phyloP scores from a whole-genome alignment of 306 rosid species.

The peach (Prunus persica) region DNA sequence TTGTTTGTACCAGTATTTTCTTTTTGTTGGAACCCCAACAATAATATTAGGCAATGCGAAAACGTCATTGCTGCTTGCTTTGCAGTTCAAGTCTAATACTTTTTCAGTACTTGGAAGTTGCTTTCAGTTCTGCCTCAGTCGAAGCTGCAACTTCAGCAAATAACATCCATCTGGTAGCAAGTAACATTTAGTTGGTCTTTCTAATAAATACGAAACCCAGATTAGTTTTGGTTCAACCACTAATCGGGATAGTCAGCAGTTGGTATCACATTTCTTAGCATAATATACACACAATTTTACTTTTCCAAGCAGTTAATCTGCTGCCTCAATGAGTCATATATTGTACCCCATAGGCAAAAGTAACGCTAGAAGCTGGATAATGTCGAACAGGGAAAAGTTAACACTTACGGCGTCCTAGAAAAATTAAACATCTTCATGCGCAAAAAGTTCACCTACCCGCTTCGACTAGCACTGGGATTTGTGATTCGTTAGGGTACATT shows the following conservation, averaged over 20 bases:
- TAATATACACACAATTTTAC: too few species aligned
- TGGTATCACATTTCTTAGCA: too few species aligned
- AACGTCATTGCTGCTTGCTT: neutral
- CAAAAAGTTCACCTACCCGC: neutral
- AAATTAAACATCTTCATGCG: neutral
- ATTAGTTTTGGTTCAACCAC: too few species aligned
- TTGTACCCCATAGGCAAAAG: neutral
- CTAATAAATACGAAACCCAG: too few species aligned
- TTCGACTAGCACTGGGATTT: neutral
- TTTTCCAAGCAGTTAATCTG: too few species aligned
- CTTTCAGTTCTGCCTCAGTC: neutral
- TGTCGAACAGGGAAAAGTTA: neutral
- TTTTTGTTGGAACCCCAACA: neutral
- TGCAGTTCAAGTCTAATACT: too few species aligned
- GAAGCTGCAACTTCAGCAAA: neutral
- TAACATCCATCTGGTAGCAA: too few species aligned
- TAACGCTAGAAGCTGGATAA: neutral
- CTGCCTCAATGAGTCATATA: too few species aligned
- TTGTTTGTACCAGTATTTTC: too few species aligned
- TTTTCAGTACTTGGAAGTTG: neutral
- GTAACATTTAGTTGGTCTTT: too few species aligned
- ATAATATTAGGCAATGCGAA: neutral
- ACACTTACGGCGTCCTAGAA: too few species aligned
- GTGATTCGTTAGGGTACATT: neutral
- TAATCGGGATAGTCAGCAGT: too few species aligned